A percentile compares a stretch with the other conserved stretches of the same genome.
phyloP scores from a whole-genome alignment of 192 early-diverging fungal species.

The Podochytrium sp. region DNA sequence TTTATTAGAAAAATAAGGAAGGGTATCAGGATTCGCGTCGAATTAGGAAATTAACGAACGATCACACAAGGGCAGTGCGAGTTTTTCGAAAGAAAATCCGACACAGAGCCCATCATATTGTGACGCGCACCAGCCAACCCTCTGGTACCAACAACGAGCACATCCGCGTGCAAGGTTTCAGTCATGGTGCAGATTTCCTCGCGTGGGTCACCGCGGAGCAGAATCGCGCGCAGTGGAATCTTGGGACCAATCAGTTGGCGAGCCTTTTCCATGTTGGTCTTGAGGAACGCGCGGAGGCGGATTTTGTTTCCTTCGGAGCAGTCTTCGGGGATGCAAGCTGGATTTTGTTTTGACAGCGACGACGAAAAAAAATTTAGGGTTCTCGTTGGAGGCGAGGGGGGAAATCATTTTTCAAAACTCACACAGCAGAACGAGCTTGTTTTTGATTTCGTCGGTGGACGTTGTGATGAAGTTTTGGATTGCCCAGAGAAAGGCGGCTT shows the following conservation, averaged over 20 bases:
- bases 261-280: not conserved
- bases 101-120: slow-evolving; percentile 37
- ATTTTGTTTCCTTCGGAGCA: not conserved
- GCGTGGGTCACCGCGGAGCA: slow-evolving; percentile 50
- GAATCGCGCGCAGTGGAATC: slow-evolving; percentile 36
- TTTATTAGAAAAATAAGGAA: too few relatives aligned
- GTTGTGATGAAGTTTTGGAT: not conserved
- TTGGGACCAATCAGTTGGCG: not conserved
- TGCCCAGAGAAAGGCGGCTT: not conserved
- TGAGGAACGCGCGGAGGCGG: not conserved
- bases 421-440: slow-evolving; percentile 5
- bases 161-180: slow-evolving; percentile 30
- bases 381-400: not conserved
- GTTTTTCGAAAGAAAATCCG: slow-evolving; percentile 17
- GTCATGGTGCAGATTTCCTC: slow-evolving; percentile 33
- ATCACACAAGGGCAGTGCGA: slow-evolving; percentile 1
- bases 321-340: not conserved
- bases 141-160: slow-evolving; percentile 61
- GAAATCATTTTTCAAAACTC: too few relatives aligned
- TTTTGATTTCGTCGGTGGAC: not conserved
- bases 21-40: too few relatives aligned
- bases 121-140: slow-evolving; percentile 59
- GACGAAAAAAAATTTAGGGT: not conserved
- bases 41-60: too few relatives aligned
- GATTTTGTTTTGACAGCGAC: not conserved